Evolutionary conservation across 805 yeast genomes (phyloP), one percentile per base, ranked within the genome.

Genomic region (Lachancea cidri): DNA sequence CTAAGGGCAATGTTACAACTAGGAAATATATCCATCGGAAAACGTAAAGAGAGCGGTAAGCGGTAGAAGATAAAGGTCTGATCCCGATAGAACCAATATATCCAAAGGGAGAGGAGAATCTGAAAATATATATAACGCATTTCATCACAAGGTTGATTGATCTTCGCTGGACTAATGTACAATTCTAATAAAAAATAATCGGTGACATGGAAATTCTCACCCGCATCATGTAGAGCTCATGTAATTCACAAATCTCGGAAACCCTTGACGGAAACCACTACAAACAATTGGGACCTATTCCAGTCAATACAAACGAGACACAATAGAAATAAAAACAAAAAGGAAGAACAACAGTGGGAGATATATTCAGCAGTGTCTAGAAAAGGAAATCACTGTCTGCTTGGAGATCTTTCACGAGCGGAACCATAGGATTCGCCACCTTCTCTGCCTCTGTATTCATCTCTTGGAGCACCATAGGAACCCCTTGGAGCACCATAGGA

Each of bases 381-480:
- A 11, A 33, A 15, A 18, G 17, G 4, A 4, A 18, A 14, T 67
- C 67, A 77, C 64, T 78, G 81, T 70, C 86, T 79, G 49, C 83
- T 74, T 66, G 88, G 87, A 46, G 88, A 81, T 76, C 87, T 81
- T 63, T 79, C 84, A 62, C 84, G 74, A 42, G 65, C 57, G 15
- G 42, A 39, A 52, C 74, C 76, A 61, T 72, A 71, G 38, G 56
- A 58, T 34, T 35, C 39, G 37, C 60, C 68, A 39, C 59, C 68
- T 51, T 73, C 79, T 53, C 74, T 69, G 44, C 79, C 70, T 57
- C 77, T 70, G 67, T 66, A 66, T 29, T 73, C 66, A 38, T 68
- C 72, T 47, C 70, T 57, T 55, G 67, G 59, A 29, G 60, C 55
- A 41, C 60, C 60, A 39, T 55, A 55, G 30, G 48, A 53, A 35